Conservation (phyloP, 345 rosid species). For the Microcos paniculata region DNA sequence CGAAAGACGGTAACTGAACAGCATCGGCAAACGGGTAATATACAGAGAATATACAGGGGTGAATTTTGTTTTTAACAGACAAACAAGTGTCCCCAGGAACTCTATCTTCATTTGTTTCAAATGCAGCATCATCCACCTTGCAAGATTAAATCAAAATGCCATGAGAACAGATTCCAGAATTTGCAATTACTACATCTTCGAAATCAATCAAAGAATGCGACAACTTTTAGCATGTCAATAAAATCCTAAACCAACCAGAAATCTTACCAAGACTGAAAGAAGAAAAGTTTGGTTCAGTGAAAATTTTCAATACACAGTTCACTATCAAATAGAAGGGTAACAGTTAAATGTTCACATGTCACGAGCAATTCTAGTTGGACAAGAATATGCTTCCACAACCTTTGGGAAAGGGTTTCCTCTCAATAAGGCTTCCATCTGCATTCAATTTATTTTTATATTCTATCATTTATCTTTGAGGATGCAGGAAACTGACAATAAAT, state of each 20-base stretch:
- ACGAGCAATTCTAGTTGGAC: slow-evolving; percentile 88
- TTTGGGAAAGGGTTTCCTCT: slow-evolving; percentile 61
- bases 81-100: slow-evolving; percentile 61
- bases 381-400: slow-evolving; percentile 90
- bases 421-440: slow-evolving; percentile 76
- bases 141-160: background rate
- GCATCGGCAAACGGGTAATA: background rate
- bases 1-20: background rate
- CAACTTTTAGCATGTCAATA: background rate
- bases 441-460: slow-evolving; percentile 9
- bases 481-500: background rate
- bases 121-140: slow-evolving; percentile 79
- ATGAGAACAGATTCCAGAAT: too few relatives aligned
- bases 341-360: slow-evolving; percentile 21
- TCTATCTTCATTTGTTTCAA: slow-evolving; percentile 78
- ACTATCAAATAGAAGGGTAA: background rate
- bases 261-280: background rate
- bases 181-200: background rate
- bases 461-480: slow-evolving; percentile 1
- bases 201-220: background rate
- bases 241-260: background rate
- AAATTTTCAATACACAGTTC: background rate
- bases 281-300: background rate
- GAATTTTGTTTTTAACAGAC: slow-evolving; percentile 55
- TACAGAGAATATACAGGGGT: slow-evolving; percentile 46